Evolutionary conservation across 208 protist genomes (phyloP), one percentile per base, ranked within the genome.

Genomic region (Porcisia deanei): DNA sequence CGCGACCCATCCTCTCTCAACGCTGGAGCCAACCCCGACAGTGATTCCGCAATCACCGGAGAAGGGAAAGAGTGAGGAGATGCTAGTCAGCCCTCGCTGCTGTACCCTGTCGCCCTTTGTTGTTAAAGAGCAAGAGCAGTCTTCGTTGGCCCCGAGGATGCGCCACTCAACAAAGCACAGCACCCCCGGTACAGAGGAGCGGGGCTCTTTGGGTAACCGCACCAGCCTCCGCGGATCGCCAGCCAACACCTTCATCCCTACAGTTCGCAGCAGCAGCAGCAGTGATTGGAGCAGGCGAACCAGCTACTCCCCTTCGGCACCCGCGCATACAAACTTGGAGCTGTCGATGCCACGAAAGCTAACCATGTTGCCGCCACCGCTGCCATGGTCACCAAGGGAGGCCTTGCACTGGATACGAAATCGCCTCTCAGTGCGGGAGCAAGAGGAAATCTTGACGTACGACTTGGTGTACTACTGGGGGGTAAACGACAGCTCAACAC

Each of bases 401-500:
- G 85, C 85, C 7, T 72, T 91, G 47, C 61, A 73, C 65, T 79
- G 73, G 67, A 84, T 87, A 54, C 66, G 69, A 12, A 59, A 64
- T 64, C 75, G 77, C 34, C 85, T 98, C 20, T 97, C 91, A 6
- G 34, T 75, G n/a, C 91, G 83, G 64, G 96, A 98, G 72, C 59
- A 90, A 71, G 57, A 68, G 34, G 96, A 98, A 72, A 94, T 98
- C 12, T 61, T 86, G 16, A 20, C 82, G 14, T 97, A 89, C 79
- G 65, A 72, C 22, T 37, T 79, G 37, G 74, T 98, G 2, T 98
- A 93, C 76, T 98, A 93, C 75, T 96, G 85, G 41, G 72, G 78
- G 10, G 67, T 71, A 68, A 69, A 72, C 1, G 66, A 82, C 47
- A 22, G 49, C n/a, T n/a, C 59, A 6, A 30, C 58, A 16, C 34